phyloP scores from a whole-genome alignment of 2,329 filamentous ascomycete genomes.

The Teratosphaeria gauchensis region DNA sequence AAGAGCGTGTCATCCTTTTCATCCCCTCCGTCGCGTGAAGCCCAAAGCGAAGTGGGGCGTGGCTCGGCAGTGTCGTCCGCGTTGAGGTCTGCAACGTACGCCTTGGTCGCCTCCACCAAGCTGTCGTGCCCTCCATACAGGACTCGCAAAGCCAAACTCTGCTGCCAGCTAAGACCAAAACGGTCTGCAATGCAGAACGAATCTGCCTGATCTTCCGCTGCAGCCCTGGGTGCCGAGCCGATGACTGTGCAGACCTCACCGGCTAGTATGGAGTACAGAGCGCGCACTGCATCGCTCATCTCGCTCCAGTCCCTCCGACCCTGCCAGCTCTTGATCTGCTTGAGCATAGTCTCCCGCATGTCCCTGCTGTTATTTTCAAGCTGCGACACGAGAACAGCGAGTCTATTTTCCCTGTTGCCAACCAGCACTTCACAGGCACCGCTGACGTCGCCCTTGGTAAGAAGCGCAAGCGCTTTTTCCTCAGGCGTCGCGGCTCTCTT shows the following conservation, averaged over 20 bases:
- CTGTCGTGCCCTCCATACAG: conserved; percentile 71
- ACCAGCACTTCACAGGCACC: conserved; percentile 76
- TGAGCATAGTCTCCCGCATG: conserved; percentile 63
- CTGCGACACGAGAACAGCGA: conserved; percentile 76
- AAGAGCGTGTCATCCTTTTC: conserved; percentile 70
- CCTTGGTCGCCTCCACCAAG: conserved; percentile 61
- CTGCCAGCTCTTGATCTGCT: conserved; percentile 78
- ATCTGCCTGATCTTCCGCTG: conserved; percentile 68
- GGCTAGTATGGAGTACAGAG: conserved; percentile 79
- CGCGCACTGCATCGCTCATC: conserved; percentile 72
- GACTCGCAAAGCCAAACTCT: conserved; percentile 80
- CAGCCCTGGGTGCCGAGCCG: conserved; percentile 57
- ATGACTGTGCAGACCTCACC: conserved; percentile 80
- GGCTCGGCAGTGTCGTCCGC: conserved; percentile 56
- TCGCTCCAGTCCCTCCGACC: conserved; percentile 76
- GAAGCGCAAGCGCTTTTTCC: conserved; percentile 71
- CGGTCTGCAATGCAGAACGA: conserved; percentile 74
- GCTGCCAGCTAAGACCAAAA: conserved; percentile 85
- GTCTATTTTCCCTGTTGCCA: conserved; percentile 65
- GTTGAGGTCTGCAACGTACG: conserved; percentile 64
- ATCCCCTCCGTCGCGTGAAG: conserved; percentile 25
- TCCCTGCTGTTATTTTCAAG: conserved; percentile 59
- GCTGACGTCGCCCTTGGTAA: conserved; percentile 68
- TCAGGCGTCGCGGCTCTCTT: conserved; percentile 56
- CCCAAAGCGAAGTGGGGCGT: conserved; percentile 58